Evolutionary conservation across 106 monocot genomes (phyloP).

Genomic region (Cymbidium sinense): DNA sequence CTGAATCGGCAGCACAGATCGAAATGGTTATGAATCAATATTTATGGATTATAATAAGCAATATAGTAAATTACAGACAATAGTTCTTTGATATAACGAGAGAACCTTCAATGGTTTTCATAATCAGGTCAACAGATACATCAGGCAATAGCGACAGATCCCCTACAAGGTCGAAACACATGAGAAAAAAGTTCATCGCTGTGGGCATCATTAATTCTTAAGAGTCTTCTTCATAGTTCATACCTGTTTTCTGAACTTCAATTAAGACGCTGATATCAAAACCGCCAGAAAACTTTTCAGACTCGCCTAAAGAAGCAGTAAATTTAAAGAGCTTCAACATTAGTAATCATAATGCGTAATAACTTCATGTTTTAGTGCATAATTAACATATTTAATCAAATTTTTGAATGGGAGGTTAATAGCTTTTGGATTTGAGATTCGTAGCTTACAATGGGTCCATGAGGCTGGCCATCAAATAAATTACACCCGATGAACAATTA

Average conservation of each 20-base stretch:
- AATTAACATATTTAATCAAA: no score
- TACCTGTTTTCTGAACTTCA: conserved; percentile 34
- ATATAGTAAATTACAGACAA: no score
- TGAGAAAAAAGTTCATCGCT: not conserved
- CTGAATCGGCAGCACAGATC: conserved; percentile 1
- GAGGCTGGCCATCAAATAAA: no score
- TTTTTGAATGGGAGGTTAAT: no score
- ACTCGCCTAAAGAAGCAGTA: conserved; percentile 11
- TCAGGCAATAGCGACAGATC: conserved; percentile 31
- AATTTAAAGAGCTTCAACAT: not conserved
- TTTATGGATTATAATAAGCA: not conserved
- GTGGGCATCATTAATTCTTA: not conserved
- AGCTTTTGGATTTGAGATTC: no score
- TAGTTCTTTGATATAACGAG: no score
- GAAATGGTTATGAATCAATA: no score
- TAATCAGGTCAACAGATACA: conserved; percentile 25
- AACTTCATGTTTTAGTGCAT: not conserved
- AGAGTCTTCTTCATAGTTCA: not conserved
- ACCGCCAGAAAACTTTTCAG: conserved; percentile 37
- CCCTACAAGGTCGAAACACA: conserved; percentile 14
- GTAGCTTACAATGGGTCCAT: no score
- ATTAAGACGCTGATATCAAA: conserved; percentile 41
- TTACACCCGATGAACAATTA: no score
- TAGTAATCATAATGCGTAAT: not conserved
- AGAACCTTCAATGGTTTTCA: conserved; percentile 35